Percentiles rank a stretch among this genome's conserved stretches.
Conservation (phyloP, 2,329 filamentous ascomycete species). For the Pseudocercospora vitis region DNA sequence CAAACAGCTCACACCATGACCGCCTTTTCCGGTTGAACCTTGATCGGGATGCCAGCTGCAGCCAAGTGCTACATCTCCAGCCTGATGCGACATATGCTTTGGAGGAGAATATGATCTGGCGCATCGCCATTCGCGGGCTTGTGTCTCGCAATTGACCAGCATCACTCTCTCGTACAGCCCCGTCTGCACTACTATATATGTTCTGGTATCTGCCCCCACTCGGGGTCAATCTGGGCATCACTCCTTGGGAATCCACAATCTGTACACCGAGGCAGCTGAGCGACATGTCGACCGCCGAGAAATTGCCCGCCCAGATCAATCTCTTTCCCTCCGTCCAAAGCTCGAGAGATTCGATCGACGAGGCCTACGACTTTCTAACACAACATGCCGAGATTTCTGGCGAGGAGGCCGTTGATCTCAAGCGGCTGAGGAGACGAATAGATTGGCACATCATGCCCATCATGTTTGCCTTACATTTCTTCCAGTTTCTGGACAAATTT, state of each 20-base stretch:
- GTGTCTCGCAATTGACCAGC: background rate
- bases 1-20: constrained; percentile 3
- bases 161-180: background rate
- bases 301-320: background rate
- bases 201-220: background rate
- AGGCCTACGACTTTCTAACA: constrained; percentile 18
- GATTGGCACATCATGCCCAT: constrained; percentile 25
- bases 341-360: constrained; percentile 12
- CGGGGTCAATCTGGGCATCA: background rate
- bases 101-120: background rate
- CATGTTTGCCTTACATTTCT: constrained; percentile 12
- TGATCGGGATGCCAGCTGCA: constrained; percentile 1
- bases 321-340: constrained; percentile 1
- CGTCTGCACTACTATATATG: background rate
- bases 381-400: constrained; percentile 14
- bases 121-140: background rate
- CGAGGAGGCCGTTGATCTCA: constrained; percentile 16
- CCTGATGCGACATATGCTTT: background rate
- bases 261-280: background rate
- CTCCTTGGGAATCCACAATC: background rate
- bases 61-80: background rate
- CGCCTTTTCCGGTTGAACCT: constrained; percentile 2
- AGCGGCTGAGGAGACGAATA: constrained; percentile 20
- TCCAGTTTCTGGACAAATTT: constrained; percentile 49
- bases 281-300: background rate